Evolutionary conservation across 23 red algal genomes (phyloP), one percentile per base, ranked within the genome.

Genomic region (Agarophyton chilense): DNA sequence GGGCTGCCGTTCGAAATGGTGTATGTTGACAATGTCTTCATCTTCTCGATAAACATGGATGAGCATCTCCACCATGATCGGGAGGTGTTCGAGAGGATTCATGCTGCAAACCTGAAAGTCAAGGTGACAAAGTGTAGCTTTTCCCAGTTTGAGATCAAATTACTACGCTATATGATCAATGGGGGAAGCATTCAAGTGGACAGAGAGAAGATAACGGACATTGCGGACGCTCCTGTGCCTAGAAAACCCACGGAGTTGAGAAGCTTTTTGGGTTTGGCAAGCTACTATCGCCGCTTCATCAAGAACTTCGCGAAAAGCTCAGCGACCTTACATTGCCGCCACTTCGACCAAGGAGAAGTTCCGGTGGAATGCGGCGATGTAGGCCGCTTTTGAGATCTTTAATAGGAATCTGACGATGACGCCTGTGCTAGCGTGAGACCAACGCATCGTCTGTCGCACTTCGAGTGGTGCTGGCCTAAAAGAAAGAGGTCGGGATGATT

Each of bases 221-320:
- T 64, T 46, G 16, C 8, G 16, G 38, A 39, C 4, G 55, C 55
- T 5, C 78, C 51, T 18, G 21, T 18, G 18, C 76, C 45, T 56
- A 52, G 34, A 10, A 22, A 51, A 32, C 11, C 76, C 5, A 57
- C 47, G 4, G 44, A 33, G 76, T 29, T 80, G 22, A 28, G 43
- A 19, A 80, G 76, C 43, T 80, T 80, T n/a, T 31, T 58, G 6
- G 46, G 43, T 6, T 13, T 80, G 0, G 45, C 42, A 4, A 46
- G 76, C 16, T 80, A 80, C 28, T 80, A 80, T 18, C 42, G 76
- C 17, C 45, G 76, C 4, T 80, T 80, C 47, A 80, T 80, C 76
- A 80, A 52, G 25, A 56, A 56, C 0, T 80, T 80, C 18, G 76
- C n/a, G n/a, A n/a, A n/a, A n/a, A n/a, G n/a, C n/a, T n/a, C n/a